These are phyloP conservation scores for Saccharomycopsis oosterbeekiorum DNA, from an alignment of 805 yeast species.

Conservation along the genomic window DNA sequence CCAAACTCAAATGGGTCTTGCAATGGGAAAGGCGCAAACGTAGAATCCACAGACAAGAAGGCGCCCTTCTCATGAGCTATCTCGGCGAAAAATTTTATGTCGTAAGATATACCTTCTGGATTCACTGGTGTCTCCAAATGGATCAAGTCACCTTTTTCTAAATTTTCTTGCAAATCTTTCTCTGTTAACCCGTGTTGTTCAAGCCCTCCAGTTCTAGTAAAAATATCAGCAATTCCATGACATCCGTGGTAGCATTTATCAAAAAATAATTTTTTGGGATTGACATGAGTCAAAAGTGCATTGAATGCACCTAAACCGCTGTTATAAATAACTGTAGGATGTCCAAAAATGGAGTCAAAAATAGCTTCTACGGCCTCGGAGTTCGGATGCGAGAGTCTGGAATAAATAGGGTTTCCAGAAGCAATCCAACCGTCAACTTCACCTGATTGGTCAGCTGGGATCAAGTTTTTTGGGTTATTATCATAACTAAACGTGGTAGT, in stretches of 20 bases:
- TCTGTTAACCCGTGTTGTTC: constrained; percentile 35
- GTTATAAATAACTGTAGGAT: constrained; percentile 58
- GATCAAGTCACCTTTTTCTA: constrained; percentile 57
- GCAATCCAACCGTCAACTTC: constrained; percentile 24
- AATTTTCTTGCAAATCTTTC: constrained; percentile 38
- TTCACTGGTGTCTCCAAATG: constrained; percentile 86
- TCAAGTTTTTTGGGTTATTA: constrained; percentile 45
- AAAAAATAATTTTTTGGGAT: constrained; percentile 66
- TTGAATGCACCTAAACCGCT: constrained; percentile 77
- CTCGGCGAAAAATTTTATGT: constrained; percentile 52
- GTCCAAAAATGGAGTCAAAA: constrained; percentile 48
- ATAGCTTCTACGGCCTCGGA: constrained; percentile 57
- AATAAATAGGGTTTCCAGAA: constrained; percentile 40
- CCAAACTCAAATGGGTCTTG: constrained; percentile 74
- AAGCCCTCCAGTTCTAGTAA: constrained; percentile 50
- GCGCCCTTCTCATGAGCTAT: constrained; percentile 77
- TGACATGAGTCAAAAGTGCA: constrained; percentile 58
- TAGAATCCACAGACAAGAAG: constrained; percentile 62
- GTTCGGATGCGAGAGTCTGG: constrained; percentile 70
- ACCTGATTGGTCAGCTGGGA: constrained; percentile 26
- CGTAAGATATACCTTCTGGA: constrained; percentile 63
- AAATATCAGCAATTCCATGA: constrained; percentile 56
- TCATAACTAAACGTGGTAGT: constrained; percentile 70
- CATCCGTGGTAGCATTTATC: constrained; percentile 84
- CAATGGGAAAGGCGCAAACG: constrained; percentile 91